Base-by-base conservation (phyloP, 305 asterid species). In the Ilex paraguariensis region DNA sequence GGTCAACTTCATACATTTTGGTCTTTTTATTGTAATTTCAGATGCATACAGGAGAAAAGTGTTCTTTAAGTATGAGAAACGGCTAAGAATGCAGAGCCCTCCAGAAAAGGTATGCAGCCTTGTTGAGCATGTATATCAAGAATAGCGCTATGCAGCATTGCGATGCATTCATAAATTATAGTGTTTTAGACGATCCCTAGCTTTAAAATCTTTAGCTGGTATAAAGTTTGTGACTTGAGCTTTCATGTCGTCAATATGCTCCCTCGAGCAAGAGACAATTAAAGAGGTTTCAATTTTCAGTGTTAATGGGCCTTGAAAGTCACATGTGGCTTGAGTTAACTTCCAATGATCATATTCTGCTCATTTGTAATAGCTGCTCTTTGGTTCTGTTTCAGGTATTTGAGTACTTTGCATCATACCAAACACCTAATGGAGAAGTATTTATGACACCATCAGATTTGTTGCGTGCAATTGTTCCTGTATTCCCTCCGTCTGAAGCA, bases 41-140 rank as follows among this genome's bases (percentile, higher is more conserved):
- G 96, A 91, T 70, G 39, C 90, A 6, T 86, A 80, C 63, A 73
- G 98, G 81, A 84, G 77, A 75, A 91, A 79, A 61, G 95, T 91
- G 45, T 91, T 91, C 90, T 91, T 91, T 82, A 91, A 91, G 78
- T 91, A 91, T 70, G 98, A 91, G 83, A 88, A 91, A 69, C 87
- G 98, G 32, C 70, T 91, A 65, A 67, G 98, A 70, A 73, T 83
- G 51, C 83, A 79, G 66, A 91, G 98, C 33, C 88, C 94, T 65
- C 96, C 98, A 6, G 98, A 88, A 66, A 91, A 91, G 95, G 98
- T 91, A 70, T 44, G 39, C 5, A 31, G 49, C 13, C 10, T 12
- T 21, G 36, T 31, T 60, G 9, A 16, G 3, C 10, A 11, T 66
- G n/a, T 31, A 32, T 36, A 15, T 31, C 17, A 40, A n/a, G 16